These are phyloP conservation scores for Aspergillus felis DNA, from an alignment of 2,329 filamentous ascomycete genomes.

Conservation along the genomic window DNA sequence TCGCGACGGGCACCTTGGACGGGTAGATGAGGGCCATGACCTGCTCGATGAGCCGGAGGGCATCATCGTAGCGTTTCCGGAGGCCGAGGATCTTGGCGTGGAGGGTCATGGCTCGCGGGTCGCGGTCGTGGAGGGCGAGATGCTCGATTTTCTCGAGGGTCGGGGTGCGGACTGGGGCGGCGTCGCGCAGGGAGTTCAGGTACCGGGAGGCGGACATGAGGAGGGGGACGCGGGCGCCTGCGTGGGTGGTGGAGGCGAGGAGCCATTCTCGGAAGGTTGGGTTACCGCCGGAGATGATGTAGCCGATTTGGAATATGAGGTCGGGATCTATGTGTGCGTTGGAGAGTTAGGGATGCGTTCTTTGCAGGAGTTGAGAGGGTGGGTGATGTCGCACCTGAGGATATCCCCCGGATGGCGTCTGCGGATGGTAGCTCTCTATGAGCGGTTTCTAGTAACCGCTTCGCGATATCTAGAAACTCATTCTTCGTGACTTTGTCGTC, in stretches of 20 bases:
- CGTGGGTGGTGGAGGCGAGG: slow-evolving; percentile 16
- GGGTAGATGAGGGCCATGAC: slow-evolving; percentile 22
- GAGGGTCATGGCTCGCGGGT: slow-evolving; percentile 27
- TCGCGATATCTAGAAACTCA: slow-evolving; percentile 15
- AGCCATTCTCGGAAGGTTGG: slow-evolving; percentile 17
- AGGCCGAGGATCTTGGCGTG: slow-evolving; percentile 24
- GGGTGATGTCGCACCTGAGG: slow-evolving; percentile 1
- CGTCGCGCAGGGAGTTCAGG: slow-evolving; percentile 1
- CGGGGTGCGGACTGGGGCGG: slow-evolving; percentile 3
- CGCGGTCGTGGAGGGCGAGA: slow-evolving; percentile 19
- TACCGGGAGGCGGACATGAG: slow-evolving; percentile 10
- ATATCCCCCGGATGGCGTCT: slow-evolving; percentile 4
- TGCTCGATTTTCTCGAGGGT: slow-evolving; percentile 18
- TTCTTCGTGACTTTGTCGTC: slow-evolving; percentile 6
- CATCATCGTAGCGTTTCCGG: slow-evolving; percentile 18
- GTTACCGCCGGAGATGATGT: slow-evolving; percentile 5
- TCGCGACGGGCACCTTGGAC: background rate
- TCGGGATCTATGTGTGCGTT: slow-evolving; percentile 17
- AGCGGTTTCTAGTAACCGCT: slow-evolving; percentile 11
- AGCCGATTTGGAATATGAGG: slow-evolving; percentile 22
- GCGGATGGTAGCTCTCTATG: slow-evolving; percentile 8
- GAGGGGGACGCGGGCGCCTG: slow-evolving; percentile 17
- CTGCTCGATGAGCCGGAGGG: slow-evolving; percentile 21
- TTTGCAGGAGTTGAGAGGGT: background rate
- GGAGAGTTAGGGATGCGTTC: background rate